Base-by-base conservation (phyloP, 2,329 filamentous ascomycete species). In the Chaetomium sp. region DNA sequence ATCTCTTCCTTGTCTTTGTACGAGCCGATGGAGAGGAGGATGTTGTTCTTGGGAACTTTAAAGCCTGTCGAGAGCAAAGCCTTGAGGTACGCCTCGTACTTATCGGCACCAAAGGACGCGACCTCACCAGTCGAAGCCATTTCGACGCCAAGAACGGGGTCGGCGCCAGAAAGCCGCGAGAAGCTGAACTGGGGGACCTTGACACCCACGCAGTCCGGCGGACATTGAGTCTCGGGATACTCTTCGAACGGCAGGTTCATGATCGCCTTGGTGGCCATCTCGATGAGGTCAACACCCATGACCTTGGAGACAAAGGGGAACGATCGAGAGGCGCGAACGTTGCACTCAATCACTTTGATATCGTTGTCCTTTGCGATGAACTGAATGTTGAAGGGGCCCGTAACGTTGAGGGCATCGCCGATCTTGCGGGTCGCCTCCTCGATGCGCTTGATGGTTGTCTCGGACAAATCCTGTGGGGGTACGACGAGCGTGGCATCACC, bases 361-460 rank as follows among this genome's bases (percentile, higher is more conserved):
- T 98, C 94, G 76, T 98, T 98, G 77, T 98, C 93, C 82, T 98
- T 98, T 73, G 95, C 95, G 73, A 99, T 99, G 81, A 99, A 98
- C 77, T 99, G 95, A 69, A 99, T 99, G 80, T 99, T 99, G 85
- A 90, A 97, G 25, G 95, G 95, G 57, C 95, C 95, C 49, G 95
- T 98, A 63, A 99, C 90, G 76, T 98, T 97, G 65, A 98, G 85
- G 19, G 95, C 94, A 68, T 90, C 89, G 70, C 90, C 95, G 72
- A 99, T 98, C 85, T 98, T 98, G 71, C 90, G 85, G 16, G 95
- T 98, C 3, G 95, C 95, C 76, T 97, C 93, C 76, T 94, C 93
- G 64, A 99, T 98, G 70, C 94, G 88, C 66, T 87, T 81, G 60
- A 98, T 93, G 0, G 95, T 99, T 70, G 95, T 94, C 7, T 84